Percentiles rank a stretch among this genome's conserved stretches.
Conservation (phyloP, 768 basidiomycete species). For the Steccherinum ochraceum region DNA sequence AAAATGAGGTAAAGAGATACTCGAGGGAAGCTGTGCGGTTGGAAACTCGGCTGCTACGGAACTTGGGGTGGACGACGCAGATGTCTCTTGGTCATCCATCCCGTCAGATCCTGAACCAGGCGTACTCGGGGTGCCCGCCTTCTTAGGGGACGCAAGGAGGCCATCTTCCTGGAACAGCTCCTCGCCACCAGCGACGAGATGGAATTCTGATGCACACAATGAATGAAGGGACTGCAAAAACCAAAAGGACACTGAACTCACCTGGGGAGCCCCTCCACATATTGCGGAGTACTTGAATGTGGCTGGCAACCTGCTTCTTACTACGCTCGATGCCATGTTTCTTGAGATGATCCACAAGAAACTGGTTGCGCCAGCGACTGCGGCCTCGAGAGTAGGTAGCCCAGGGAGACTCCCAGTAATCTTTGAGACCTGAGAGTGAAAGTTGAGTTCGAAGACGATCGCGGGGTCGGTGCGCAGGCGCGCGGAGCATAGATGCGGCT, state of each 20-base stretch:
- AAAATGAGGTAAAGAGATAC: neutral
- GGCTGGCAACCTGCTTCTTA: slow-evolving; percentile 88
- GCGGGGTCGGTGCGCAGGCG: slow-evolving; percentile 3
- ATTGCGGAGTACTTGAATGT: slow-evolving; percentile 78
- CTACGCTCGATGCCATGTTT: slow-evolving; percentile 63
- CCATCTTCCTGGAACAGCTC: slow-evolving; percentile 47
- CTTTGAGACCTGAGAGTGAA: slow-evolving; percentile 51
- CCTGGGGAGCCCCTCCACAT: slow-evolving; percentile 87
- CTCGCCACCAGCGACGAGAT: slow-evolving; percentile 76
- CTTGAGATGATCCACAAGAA: slow-evolving; percentile 74
- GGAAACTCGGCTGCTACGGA: slow-evolving; percentile 13
- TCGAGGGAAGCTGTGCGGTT: slow-evolving; percentile 4
- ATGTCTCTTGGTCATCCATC: slow-evolving; percentile 11
- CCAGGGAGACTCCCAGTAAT: slow-evolving; percentile 79
- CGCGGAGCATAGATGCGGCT: slow-evolving; percentile 8
- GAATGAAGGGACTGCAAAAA: too few relatives aligned
- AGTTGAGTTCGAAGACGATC: slow-evolving; percentile 3
- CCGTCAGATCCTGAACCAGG: neutral
- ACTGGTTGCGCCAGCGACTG: slow-evolving; percentile 79
- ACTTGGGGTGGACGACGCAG: slow-evolving; percentile 22
- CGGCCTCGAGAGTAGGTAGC: slow-evolving; percentile 75
- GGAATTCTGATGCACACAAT: slow-evolving; percentile 46
- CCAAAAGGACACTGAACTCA: slow-evolving; percentile 26
- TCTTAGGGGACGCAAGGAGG: slow-evolving; percentile 33
- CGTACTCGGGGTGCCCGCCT: slow-evolving; percentile 7